Evolutionary conservation across 208 protist genomes (phyloP), one percentile per base, ranked within the genome.

Genomic region (Leishmania guyanensis): DNA sequence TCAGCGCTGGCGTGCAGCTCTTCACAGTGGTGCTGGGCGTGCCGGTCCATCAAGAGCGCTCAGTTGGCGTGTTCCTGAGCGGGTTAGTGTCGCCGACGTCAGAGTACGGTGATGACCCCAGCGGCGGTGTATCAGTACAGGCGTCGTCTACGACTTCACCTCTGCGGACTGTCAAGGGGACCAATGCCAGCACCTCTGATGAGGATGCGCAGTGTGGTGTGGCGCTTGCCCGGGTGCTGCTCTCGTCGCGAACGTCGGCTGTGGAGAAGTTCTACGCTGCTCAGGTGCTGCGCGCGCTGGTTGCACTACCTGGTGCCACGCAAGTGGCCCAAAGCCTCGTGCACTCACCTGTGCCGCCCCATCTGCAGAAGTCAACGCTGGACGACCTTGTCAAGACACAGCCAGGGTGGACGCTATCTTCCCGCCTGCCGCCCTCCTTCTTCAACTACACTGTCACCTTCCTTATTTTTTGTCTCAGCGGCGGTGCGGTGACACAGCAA

Each of bases 201-300:
- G 26, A 5, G 4, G 76, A 82, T 17, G 54, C 33, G 26, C 79
- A 84, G 71, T 84, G 81, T 54, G 88, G 88, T 0, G 75, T 64
- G 22, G 79, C 81, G 0, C 76, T 88, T 46, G 81, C 84, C 3
- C 85, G 79, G 29, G 83, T 82, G 62, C 80, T 87, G 26, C 77
- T 89, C 68, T 77, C 81, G 0, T 77, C 83, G 29, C 39, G 69
- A 20, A 76, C 84, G 5, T 75, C 82, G 22, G 70, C 78, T n/a
- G 54, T 74, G 2, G 79, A 89, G 17, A 94, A 94, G 80, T 96
- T 94, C 76, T 96, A 94, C 86, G 89, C 91, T 0, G 94, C 92
- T 0, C 84, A 93, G 33, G 78, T 96, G 20, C 75, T 97, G 20
- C 75, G 84, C n/a, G 60, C 70, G 29, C 71, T 96, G 8, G 60